Conservation (phyloP, 495 filamentous ascomycete genomes). For the Glarea lozoyensis region DNA sequence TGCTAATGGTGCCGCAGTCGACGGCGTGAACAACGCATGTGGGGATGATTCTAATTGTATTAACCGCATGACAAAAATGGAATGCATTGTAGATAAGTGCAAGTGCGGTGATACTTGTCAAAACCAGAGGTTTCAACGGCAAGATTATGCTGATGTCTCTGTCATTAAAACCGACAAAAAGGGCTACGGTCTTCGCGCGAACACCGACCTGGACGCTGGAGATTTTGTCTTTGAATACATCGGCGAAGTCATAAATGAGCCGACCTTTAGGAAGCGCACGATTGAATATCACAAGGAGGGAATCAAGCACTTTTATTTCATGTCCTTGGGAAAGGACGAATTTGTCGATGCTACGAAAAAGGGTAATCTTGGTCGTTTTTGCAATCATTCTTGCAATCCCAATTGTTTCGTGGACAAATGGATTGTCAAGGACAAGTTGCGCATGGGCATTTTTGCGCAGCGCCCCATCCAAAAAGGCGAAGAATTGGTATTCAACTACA, state of each 20-base stretch:
- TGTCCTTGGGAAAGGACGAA: slow-evolving; percentile 94
- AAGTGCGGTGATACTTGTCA: slow-evolving; percentile 81
- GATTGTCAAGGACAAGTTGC: slow-evolving; percentile 96
- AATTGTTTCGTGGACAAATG: slow-evolving; percentile 99
- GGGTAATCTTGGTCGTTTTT: slow-evolving; percentile 92
- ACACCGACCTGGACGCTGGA: slow-evolving; percentile 63
- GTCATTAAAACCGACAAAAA: slow-evolving; percentile 98
- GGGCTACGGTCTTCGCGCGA: slow-evolving; percentile 81
- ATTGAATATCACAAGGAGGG: slow-evolving; percentile 87
- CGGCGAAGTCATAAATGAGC: slow-evolving; percentile 94
- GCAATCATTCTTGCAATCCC: slow-evolving; percentile 98
- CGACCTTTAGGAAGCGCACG: slow-evolving; percentile 78
- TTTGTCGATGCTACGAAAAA: slow-evolving; percentile 98
- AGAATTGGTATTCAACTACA: slow-evolving; percentile 99
- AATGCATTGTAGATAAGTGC: slow-evolving; percentile 77
- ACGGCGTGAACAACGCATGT: slow-evolving; percentile 72
- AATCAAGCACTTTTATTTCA: slow-evolving; percentile 99
- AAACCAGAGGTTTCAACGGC: slow-evolving; percentile 91
- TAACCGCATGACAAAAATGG: slow-evolving; percentile 96
- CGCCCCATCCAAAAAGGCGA: slow-evolving; percentile 81
- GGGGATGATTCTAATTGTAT: slow-evolving; percentile 98
- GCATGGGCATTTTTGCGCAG: slow-evolving; percentile 97
- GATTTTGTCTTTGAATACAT: slow-evolving; percentile 98
- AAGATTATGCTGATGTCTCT: slow-evolving; percentile 80
- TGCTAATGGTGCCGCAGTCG: slow-evolving; percentile 44